Percentiles rank a stretch among this genome's conserved stretches.
Conservation (phyloP, 2,329 filamentous ascomycete genomes). For the Blastomyces gilchristii region DNA sequence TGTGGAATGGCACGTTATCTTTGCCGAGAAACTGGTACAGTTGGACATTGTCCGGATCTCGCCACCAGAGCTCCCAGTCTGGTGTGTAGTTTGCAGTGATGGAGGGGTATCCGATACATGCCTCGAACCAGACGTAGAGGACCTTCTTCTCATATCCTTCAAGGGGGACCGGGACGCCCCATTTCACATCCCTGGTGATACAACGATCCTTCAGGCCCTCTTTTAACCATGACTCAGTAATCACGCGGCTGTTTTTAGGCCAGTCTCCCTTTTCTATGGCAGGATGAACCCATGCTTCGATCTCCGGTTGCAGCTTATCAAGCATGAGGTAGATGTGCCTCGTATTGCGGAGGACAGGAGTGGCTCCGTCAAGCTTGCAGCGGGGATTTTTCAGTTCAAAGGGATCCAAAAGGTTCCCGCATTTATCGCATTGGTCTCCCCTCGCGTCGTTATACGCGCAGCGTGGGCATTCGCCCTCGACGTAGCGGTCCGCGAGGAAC, state of each 20-base stretch:
- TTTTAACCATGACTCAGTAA: slow-evolving; percentile 42
- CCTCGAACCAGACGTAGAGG: slow-evolving; percentile 77
- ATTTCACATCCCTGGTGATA: slow-evolving; percentile 77
- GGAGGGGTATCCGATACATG: slow-evolving; percentile 74
- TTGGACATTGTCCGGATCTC: slow-evolving; percentile 66
- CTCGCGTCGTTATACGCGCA: slow-evolving; percentile 57
- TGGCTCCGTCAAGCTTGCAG: slow-evolving; percentile 82
- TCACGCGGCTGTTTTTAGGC: slow-evolving; percentile 36
- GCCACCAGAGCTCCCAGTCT: slow-evolving; percentile 83
- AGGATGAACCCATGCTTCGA: slow-evolving; percentile 67
- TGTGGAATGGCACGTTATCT: slow-evolving; percentile 68
- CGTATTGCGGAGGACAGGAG: slow-evolving; percentile 67
- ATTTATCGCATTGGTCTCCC: slow-evolving; percentile 66
- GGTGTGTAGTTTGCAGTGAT: slow-evolving; percentile 75
- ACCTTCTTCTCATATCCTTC: slow-evolving; percentile 58
- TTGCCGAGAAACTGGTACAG: slow-evolving; percentile 89
- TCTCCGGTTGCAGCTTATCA: slow-evolving; percentile 67
- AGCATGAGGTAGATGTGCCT: slow-evolving; percentile 86
- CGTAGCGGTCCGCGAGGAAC: slow-evolving; percentile 35
- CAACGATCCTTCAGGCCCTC: slow-evolving; percentile 69
- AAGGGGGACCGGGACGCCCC: slow-evolving; percentile 53
- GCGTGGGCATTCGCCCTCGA: slow-evolving; percentile 39
- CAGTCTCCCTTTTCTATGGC: slow-evolving; percentile 57
- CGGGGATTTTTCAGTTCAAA: slow-evolving; percentile 70
- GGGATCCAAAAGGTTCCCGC: slow-evolving; percentile 60